Conservation (phyloP, 495 filamentous ascomycete species). For the Aspergillus asperescens region DNA sequence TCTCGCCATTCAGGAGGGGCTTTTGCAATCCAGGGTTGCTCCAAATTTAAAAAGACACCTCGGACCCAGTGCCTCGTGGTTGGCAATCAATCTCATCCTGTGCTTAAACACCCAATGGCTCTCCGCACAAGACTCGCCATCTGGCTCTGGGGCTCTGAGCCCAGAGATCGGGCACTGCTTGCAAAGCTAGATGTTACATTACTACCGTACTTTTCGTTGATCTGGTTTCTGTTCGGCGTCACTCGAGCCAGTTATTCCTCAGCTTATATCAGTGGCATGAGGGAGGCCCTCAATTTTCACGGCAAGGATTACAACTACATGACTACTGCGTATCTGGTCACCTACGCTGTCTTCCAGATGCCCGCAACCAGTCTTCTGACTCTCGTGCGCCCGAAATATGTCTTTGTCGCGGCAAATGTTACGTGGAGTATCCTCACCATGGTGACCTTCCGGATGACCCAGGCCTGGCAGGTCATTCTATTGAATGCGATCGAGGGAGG, state of each 20-base stretch:
- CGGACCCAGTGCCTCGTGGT: too few relatives aligned
- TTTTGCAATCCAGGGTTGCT: too few relatives aligned
- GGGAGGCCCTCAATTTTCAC: conserved; percentile 30
- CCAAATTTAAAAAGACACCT: too few relatives aligned
- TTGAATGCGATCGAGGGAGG: conserved; percentile 34
- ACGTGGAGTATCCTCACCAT: conserved; percentile 32
- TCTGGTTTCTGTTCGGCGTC: conserved; percentile 36
- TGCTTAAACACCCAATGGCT: conserved; percentile 11
- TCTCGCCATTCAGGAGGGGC: too few relatives aligned
- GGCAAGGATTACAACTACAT: conserved; percentile 39
- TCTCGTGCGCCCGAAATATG: conserved; percentile 29
- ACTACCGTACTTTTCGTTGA: conserved; percentile 32
- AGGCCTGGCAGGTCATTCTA: conserved; percentile 32
- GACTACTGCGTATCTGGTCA: conserved; percentile 34
- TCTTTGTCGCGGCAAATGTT: conserved; percentile 32
- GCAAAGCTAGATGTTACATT: conserved; percentile 29
- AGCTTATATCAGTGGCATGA: conserved; percentile 38
- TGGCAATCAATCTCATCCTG: too few relatives aligned
- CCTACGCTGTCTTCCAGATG: conserved; percentile 37
- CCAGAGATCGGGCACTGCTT: conserved; percentile 26
- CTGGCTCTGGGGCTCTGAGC: conserved; percentile 29
- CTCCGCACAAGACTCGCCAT: conserved; percentile 17
- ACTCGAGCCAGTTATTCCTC: conserved; percentile 36
- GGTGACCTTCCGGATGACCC: conserved; percentile 31
- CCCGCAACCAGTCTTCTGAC: conserved; percentile 32